These are phyloP conservation scores for Paramecium sexaurelia DNA, from an alignment of 73 alveolate species.

Conservation along the genomic window DNA sequence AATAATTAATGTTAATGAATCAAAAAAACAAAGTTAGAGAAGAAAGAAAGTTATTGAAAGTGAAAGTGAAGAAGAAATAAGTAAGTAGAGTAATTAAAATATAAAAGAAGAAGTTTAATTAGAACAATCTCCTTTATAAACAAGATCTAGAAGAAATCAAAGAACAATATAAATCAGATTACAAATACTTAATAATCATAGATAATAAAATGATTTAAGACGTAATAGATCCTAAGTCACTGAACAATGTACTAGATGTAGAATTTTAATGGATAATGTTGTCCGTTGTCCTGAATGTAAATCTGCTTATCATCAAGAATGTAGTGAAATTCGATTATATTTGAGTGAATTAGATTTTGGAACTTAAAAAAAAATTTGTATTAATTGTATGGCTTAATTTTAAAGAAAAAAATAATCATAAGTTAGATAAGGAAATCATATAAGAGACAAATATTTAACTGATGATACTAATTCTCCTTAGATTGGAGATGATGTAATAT, in stretches of 20 bases:
- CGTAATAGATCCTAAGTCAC: conserved; percentile 14
- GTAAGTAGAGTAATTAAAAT: not conserved
- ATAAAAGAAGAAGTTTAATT: not conserved
- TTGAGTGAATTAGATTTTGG: conserved; percentile 34
- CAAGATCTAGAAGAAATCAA: conserved; percentile 43
- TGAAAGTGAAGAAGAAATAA: conserved; percentile 7
- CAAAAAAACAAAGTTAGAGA: not conserved
- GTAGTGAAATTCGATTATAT: not conserved
- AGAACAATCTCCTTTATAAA: not conserved
- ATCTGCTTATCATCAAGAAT: conserved; percentile 17
- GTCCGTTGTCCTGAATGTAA: conserved; percentile 4
- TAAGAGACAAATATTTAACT: not conserved
- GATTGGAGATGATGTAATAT: conserved; percentile 44
- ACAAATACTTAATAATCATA: not conserved
- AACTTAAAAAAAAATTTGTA: not conserved
- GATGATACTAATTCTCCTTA: conserved; percentile 39
- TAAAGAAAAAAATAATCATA: not conserved
- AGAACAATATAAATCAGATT: conserved; percentile 1
- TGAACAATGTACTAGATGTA: conserved; percentile 39
- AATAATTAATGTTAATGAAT: not conserved
- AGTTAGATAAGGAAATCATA: not conserved
- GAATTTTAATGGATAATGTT: not conserved
- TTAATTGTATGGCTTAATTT: not conserved
- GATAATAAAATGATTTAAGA: not conserved
- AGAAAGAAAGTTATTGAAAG: not conserved